Percentiles rank a stretch among this genome's conserved stretches.
phyloP scores from a whole-genome alignment of 805 yeast species.

The Pichia cabralensis region DNA sequence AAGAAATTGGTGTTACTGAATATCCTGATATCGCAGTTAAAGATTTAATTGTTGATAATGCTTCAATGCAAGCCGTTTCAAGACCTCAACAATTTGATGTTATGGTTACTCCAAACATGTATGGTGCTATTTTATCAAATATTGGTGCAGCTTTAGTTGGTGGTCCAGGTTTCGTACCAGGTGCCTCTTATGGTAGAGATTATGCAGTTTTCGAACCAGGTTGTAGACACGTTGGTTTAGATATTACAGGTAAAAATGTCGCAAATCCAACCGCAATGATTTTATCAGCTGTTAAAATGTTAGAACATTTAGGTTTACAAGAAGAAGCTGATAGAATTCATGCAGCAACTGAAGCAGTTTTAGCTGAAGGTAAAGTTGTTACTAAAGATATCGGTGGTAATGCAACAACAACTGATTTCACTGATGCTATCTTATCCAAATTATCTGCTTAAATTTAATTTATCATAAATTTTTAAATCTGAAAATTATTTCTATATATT shows the following conservation, averaged over 20 bases:
- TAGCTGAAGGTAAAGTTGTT: constrained; percentile 76
- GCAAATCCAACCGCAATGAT: constrained; percentile 99
- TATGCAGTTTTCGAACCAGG: constrained; percentile 98
- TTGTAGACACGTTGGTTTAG: constrained; percentile 98
- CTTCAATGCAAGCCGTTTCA: constrained; percentile 98
- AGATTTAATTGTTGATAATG: constrained; percentile 96
- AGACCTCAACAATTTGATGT: constrained; percentile 98
- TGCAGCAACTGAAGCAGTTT: constrained; percentile 79
- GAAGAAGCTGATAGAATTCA: constrained; percentile 78
- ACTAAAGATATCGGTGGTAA: constrained; percentile 91
- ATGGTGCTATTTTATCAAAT: constrained; percentile 95
- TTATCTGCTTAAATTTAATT: constrained; percentile 29
- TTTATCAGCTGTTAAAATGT: constrained; percentile 79
- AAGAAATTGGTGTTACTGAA: constrained; percentile 75
- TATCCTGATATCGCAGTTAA: constrained; percentile 75
- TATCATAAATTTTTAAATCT: too few relatives aligned
- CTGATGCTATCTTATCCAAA: constrained; percentile 77
- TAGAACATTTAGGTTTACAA: constrained; percentile 90
- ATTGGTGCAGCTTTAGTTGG: constrained; percentile 96
- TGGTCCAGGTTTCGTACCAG: constrained; percentile 98
- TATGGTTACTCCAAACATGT: constrained; percentile 93
- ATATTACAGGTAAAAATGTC: constrained; percentile 85
- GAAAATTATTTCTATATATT: too few relatives aligned
- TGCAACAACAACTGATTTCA: constrained; percentile 86
- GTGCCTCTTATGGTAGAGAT: constrained; percentile 96